Evolutionary conservation across 768 basidiomycete species (phyloP).

Genomic region (Lactifluus pinguis): DNA sequence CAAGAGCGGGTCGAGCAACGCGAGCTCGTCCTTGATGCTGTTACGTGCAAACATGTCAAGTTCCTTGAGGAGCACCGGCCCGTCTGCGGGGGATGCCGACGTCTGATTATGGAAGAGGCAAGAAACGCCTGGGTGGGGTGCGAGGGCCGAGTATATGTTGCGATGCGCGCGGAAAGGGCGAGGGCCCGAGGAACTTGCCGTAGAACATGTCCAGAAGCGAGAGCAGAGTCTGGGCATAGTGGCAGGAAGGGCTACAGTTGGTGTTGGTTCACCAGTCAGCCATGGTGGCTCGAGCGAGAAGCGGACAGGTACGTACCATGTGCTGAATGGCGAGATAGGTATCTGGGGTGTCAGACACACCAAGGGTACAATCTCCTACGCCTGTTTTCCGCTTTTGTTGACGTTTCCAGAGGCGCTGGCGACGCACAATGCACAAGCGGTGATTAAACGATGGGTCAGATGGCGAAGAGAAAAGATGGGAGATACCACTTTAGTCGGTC

Average conservation of each 20-base stretch:
- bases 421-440: background rate
- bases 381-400: conserved; percentile 44
- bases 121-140: conserved; percentile 76
- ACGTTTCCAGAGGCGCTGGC: conserved; percentile 47
- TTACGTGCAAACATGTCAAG: no score
- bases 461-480: conserved; percentile 7
- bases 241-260: conserved; percentile 66
- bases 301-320: conserved; percentile 42
- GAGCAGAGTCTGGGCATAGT: conserved; percentile 83
- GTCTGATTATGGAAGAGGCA: conserved; percentile 56
- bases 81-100: conserved; percentile 30
- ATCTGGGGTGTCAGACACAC: conserved; percentile 55
- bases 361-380: conserved; percentile 50
- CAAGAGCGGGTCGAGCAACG: no score
- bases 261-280: background rate
- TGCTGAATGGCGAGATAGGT: conserved; percentile 68
- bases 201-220: conserved; percentile 85
- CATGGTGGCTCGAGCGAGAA: background rate
- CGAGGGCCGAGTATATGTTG: conserved; percentile 66
- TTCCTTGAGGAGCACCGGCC: no score
- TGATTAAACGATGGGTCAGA: conserved; percentile 6
- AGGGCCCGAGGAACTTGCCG: conserved; percentile 71
- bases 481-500: conserved; percentile 67
- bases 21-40: no score
- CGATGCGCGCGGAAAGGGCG: conserved; percentile 59